phyloP scores from a whole-genome alignment of 1,284 basidiomycete genomes.

The Cutaneotrichosporon sp. region DNA sequence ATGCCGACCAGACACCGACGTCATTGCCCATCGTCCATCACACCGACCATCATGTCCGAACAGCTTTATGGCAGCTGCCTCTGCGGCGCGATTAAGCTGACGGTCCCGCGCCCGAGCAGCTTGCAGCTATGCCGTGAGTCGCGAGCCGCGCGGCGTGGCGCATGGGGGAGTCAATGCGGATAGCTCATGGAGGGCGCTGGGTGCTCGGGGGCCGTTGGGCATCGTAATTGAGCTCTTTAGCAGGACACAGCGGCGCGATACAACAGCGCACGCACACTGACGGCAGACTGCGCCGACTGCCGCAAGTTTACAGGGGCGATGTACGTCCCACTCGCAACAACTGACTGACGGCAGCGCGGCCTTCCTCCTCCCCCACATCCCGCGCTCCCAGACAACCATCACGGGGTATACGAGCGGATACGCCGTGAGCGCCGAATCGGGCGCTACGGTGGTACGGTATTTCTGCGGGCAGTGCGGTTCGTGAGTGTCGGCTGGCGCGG shows the following conservation, averaged over 20 bases:
- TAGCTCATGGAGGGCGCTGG: no score
- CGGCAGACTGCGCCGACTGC: slow-evolving; percentile 4
- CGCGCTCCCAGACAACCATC: background rate
- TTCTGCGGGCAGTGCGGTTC: slow-evolving; percentile 2
- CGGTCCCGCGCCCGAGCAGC: background rate
- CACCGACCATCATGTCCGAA: background rate
- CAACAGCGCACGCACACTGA: background rate
- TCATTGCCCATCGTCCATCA: no score
- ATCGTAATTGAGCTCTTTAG: no score
- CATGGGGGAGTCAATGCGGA: no score
- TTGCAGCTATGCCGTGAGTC: slow-evolving; percentile 1
- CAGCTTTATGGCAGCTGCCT: background rate
- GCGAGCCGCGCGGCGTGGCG: no score
- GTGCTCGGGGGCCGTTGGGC: no score
- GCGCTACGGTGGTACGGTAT: background rate
- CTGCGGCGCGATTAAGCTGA: background rate
- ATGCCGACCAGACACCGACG: no score
- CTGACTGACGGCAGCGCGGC: background rate
- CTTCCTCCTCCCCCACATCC: background rate
- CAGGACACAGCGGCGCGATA: no score
- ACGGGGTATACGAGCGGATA: background rate
- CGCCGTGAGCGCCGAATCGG: background rate
- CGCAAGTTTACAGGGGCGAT: slow-evolving; percentile 6
- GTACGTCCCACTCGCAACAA: background rate
- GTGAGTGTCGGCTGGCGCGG: no score